These are phyloP conservation scores for Mycena citricolor DNA, from an alignment of 1,284 basidiomycete genomes.

Conservation along the genomic window DNA sequence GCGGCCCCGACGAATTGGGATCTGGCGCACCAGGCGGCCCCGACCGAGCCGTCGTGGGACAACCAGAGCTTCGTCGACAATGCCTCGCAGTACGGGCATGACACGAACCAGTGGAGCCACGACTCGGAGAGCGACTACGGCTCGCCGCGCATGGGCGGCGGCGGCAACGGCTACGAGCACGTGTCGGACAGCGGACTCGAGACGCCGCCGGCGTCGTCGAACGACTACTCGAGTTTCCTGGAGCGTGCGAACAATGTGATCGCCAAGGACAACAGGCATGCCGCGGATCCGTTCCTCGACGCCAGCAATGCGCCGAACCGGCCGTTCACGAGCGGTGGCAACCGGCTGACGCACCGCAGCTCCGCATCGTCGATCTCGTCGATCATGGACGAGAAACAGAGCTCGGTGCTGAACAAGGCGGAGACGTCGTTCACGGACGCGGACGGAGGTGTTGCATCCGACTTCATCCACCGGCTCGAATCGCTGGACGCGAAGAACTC, in stretches of 20 bases:
- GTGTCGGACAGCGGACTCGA: slow-evolving; percentile 57
- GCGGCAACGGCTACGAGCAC: slow-evolving; percentile 43
- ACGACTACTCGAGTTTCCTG: slow-evolving; percentile 75
- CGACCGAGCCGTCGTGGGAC: slow-evolving; percentile 46
- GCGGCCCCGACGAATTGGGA: slow-evolving; percentile 46
- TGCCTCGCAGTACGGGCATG: neutral
- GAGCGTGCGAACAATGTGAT: slow-evolving; percentile 81
- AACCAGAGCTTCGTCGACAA: slow-evolving; percentile 33
- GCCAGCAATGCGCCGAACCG: slow-evolving; percentile 51
- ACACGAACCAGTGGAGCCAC: slow-evolving; percentile 27
- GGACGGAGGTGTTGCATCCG: slow-evolving; percentile 84
- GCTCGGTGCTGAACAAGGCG: slow-evolving; percentile 87
- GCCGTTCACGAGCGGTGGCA: slow-evolving; percentile 74
- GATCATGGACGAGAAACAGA: slow-evolving; percentile 84
- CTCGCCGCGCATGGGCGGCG: slow-evolving; percentile 42
- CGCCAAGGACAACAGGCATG: slow-evolving; percentile 69
- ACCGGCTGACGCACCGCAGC: slow-evolving; percentile 72
- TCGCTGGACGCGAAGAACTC: slow-evolving; percentile 80
- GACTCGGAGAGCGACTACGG: slow-evolving; percentile 60
- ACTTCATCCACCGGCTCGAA: slow-evolving; percentile 84
- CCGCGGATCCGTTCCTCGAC: slow-evolving; percentile 83
- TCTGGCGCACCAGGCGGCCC: slow-evolving; percentile 38
- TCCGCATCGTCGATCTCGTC: slow-evolving; percentile 86
- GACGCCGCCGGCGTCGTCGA: neutral
- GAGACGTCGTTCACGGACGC: slow-evolving; percentile 83